Conservation (phyloP, 495 filamentous ascomycete species). For the Daldinia loculata region DNA sequence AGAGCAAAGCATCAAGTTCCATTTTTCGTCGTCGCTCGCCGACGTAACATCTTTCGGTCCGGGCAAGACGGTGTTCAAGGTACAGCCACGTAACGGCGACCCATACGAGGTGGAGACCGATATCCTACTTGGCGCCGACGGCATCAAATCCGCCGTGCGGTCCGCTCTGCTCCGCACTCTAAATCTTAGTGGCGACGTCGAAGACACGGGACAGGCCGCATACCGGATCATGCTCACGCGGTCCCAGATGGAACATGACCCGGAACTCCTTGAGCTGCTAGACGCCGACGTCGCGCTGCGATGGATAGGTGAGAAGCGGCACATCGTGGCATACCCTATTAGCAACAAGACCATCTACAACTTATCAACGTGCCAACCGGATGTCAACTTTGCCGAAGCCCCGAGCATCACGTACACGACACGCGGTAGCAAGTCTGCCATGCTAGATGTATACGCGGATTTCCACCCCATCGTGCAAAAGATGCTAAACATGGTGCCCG, state of each 20-base stretch:
- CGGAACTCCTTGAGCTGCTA: conserved; percentile 72
- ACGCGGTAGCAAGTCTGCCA: conserved; percentile 70
- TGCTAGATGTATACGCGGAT: conserved; percentile 72
- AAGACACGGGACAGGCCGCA: conserved; percentile 80
- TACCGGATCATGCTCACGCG: conserved; percentile 84
- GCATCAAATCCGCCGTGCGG: conserved; percentile 74
- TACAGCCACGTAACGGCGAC: conserved; percentile 64
- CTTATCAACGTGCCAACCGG: conserved; percentile 77
- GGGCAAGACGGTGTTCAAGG: conserved; percentile 61
- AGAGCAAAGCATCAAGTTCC: conserved; percentile 72
- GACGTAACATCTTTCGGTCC: conserved; percentile 63
- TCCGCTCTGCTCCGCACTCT: conserved; percentile 67
- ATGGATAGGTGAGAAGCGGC: conserved; percentile 79
- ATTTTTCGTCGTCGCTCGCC: conserved; percentile 67
- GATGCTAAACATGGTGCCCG: conserved; percentile 80
- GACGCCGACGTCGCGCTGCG: conserved; percentile 73
- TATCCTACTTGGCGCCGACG: conserved; percentile 75
- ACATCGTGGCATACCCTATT: conserved; percentile 87
- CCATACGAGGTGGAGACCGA: conserved; percentile 69
- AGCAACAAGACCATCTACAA: conserved; percentile 80
- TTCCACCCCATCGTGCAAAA: conserved; percentile 77
- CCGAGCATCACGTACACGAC: conserved; percentile 82
- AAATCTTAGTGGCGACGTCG: conserved; percentile 63
- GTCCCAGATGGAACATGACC: conserved; percentile 70
- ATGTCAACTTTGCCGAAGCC: conserved; percentile 74